Evolutionary conservation across 2,329 filamentous ascomycete genomes (phyloP), one percentile per base, ranked within the genome.

Genomic region (Colletotrichum zoysiae): DNA sequence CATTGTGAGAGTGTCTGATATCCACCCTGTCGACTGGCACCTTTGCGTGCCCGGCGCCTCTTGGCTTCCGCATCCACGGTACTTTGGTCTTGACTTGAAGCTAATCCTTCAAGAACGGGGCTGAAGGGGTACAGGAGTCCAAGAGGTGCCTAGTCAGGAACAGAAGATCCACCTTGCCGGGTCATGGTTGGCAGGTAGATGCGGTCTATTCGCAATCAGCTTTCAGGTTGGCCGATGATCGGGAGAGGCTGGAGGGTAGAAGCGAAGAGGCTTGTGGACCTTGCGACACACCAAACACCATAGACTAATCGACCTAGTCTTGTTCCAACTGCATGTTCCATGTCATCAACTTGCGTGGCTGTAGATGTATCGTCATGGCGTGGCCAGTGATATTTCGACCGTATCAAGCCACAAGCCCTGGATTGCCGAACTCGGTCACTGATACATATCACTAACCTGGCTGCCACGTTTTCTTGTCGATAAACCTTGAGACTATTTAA

Each of bases 391-490:
- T 7, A 55, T 20, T 20, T 30, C 18, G 11, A 33, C 16, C 46
- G 53, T 40, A 30, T 30, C 42, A 6, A 3, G 46, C 26, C 23
- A 38, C 58, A 23, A 26, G 46, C 20, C 30, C 26, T 26, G 58
- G 4, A 38, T 20, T 12, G 40, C 44, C 58, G 35, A 46, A 40
- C 11, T 26, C 51, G 35, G 38, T 16, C 12, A n/a, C 9, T 65
- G 18, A 69, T 48, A 50, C 51, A 70, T 72, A 55, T 61, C 48
- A 65, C 61, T 53, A 35, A 60, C 64, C 59, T 68, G 66, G 65
- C 59, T 58, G 70, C 74, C 74, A 74, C 74, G 74, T 75, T 73
- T 73, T 66, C 48, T 38, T 11, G 26, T 65, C 74, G 66, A 75
- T 75, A 75, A 42, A 30, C n/a, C 23, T 33, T 23, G 35, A 53